A percentile compares a stretch with the other conserved stretches of the same genome.
These are phyloP conservation scores for Stygiomarasmius scandens DNA, from an alignment of 1,284 basidiomycete species.

Conservation along the genomic window DNA sequence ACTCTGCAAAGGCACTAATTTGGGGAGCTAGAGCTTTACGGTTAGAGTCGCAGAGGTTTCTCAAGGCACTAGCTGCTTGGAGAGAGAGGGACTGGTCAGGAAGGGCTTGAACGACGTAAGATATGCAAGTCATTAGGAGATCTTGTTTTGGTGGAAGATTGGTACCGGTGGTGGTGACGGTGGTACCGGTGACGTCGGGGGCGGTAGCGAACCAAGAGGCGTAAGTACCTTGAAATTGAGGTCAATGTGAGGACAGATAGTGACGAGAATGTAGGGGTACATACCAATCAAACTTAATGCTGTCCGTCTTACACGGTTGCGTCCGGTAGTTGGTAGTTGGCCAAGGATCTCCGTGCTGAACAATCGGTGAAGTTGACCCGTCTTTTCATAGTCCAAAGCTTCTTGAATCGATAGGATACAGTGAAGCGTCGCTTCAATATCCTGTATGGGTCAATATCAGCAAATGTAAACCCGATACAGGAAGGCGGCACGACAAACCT, in stretches of 20 bases:
- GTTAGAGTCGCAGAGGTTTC: conserved; percentile 87
- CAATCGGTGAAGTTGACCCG: conserved; percentile 62
- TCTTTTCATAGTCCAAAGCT: conserved; percentile 77
- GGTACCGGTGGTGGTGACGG: conserved; percentile 34
- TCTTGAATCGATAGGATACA: conserved; percentile 86
- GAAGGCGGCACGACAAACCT: conserved; percentile 50
- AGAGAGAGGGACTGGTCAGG: conserved; percentile 67
- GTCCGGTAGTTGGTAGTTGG: conserved; percentile 63
- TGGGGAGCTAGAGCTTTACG: conserved; percentile 77
- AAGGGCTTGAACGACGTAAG: conserved; percentile 75
- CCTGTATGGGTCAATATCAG: conserved; percentile 42
- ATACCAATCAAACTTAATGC: conserved; percentile 72
- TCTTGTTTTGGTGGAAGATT: conserved; percentile 37
- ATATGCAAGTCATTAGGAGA: conserved; percentile 61
- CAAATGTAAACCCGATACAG: background rate
- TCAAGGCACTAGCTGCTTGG: conserved; percentile 77
- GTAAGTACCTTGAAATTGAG: conserved; percentile 63
- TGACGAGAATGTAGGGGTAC: conserved; percentile 19
- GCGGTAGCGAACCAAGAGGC: conserved; percentile 77
- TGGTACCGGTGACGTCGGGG: conserved; percentile 41
- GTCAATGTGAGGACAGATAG: background rate
- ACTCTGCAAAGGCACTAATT: conserved; percentile 79
- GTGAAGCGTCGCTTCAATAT: conserved; percentile 83
- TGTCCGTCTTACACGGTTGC: conserved; percentile 71
- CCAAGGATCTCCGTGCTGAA: conserved; percentile 75